Percentiles rank a stretch among this genome's conserved stretches.
These are phyloP conservation scores for Morella rubra DNA, from an alignment of 306 rosid species.

Conservation along the genomic window DNA sequence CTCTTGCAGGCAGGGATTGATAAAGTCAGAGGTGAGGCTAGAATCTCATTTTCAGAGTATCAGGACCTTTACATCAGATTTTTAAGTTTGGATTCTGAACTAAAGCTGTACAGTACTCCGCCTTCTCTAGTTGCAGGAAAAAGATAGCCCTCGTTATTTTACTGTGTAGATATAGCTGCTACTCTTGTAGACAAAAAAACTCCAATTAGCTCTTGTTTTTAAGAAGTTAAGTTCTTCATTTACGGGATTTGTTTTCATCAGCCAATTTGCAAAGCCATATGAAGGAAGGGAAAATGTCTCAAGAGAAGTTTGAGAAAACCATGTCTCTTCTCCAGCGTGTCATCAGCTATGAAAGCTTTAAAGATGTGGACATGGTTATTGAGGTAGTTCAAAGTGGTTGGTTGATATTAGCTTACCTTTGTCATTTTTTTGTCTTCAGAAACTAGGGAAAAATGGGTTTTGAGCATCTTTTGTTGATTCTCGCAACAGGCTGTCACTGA, in stretches of 20 bases:
- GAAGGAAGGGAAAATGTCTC: constrained; percentile 75
- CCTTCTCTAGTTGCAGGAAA: neutral
- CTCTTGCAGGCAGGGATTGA: constrained; percentile 82
- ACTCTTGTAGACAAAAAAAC: neutral
- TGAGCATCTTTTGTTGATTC: constrained; percentile 28
- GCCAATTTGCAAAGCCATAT: constrained; percentile 86
- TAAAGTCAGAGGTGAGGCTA: constrained; percentile 80
- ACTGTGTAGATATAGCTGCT: neutral
- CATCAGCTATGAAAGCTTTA: constrained; percentile 70
- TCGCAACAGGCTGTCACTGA: constrained; percentile 87
- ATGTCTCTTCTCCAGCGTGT: constrained; percentile 71
- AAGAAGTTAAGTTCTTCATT: constrained; percentile 1
- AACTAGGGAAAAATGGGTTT: constrained; percentile 11
- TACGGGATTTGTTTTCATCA: constrained; percentile 32
- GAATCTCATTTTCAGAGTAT: neutral
- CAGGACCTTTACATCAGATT: constrained; percentile 19
- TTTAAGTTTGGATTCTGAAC: constrained; percentile 2
- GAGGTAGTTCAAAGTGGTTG: constrained; percentile 52
- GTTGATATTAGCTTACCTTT: neutral
- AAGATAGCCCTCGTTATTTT: neutral
- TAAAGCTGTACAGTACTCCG: neutral
- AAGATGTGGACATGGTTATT: constrained; percentile 91
- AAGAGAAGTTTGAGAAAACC: constrained; percentile 70
- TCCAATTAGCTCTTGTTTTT: neutral
- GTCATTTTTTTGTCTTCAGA: constrained; percentile 21